Evolutionary conservation across 192 early-diverging fungal species (phyloP).

Genomic region (Bifiguratus adelaidae): DNA sequence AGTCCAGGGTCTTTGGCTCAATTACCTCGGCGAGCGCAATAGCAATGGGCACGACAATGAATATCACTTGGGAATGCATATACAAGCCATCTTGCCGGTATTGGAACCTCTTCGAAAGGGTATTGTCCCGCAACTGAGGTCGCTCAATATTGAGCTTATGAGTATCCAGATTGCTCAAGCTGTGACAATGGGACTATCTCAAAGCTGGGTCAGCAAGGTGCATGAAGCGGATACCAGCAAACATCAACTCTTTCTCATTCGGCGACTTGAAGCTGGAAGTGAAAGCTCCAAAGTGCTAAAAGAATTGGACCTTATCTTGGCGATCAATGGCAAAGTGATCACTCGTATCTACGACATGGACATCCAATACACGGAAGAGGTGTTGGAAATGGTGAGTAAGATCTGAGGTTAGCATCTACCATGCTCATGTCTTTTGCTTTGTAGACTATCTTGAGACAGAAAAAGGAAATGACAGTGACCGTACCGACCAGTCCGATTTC

Average conservation of each 20-base stretch:
- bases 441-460: conserved; percentile 51
- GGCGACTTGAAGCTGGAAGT: conserved; percentile 45
- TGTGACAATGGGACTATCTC: conserved; percentile 43
- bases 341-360: conserved; percentile 51
- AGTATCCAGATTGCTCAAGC: conserved; percentile 47
- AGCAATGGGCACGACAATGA: conserved; percentile 47
- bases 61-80: conserved; percentile 48
- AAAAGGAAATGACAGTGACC: conserved; percentile 54
- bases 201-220: conserved; percentile 42
- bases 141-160: conserved; percentile 48
- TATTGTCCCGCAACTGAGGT: conserved; percentile 37
- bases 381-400: conserved; percentile 38
- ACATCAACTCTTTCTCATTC: conserved; percentile 45
- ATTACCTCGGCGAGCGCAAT: conserved; percentile 64
- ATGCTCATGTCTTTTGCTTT: not conserved
- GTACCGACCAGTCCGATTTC: conserved; percentile 56
- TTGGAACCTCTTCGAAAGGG: conserved; percentile 35
- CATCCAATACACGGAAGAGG: conserved; percentile 41
- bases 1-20: conserved; percentile 67
- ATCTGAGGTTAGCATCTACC: conserved; percentile 2
- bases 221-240: conserved; percentile 39
- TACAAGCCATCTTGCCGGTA: conserved; percentile 38
- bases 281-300: conserved; percentile 44
- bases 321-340: conserved; percentile 54
- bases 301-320: conserved; percentile 57